A percentile compares a stretch with the other conserved stretches of the same genome.
Evolutionary conservation across 495 filamentous ascomycete genomes (phyloP).

Genomic region (Hypoxylon crocopeplum): DNA sequence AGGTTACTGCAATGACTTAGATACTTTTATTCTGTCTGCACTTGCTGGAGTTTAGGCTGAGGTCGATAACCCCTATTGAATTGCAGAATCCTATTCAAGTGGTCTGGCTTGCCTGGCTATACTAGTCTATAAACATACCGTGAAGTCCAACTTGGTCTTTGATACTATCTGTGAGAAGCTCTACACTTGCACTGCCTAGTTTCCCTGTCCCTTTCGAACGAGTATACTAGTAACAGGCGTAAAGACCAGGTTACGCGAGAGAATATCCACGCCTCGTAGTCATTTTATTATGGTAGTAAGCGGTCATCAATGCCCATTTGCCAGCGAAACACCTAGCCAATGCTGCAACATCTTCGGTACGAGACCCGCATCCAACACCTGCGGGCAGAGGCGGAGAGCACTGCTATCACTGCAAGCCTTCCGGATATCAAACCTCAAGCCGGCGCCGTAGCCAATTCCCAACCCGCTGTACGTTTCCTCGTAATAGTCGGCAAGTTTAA

Average conservation of each 20-base stretch:
- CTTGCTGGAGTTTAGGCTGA: slow-evolving; percentile 25
- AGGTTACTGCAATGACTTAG: slow-evolving; percentile 27
- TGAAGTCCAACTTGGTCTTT: too few species aligned
- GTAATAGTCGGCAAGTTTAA: slow-evolving; percentile 59
- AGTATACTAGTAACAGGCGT: too few species aligned
- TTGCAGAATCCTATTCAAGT: too few species aligned
- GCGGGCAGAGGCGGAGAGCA: slow-evolving; percentile 32
- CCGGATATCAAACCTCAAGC: slow-evolving; percentile 28
- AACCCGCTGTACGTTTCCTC: slow-evolving; percentile 43
- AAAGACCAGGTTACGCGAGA: too few species aligned
- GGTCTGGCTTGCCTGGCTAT: too few species aligned
- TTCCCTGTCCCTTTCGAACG: too few species aligned
- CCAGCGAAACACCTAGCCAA: slow-evolving; percentile 17
- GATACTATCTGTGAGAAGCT: too few species aligned
- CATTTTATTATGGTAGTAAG: too few species aligned
- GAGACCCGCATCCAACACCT: slow-evolving; percentile 23
- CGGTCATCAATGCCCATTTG: too few species aligned
- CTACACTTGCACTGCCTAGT: too few species aligned
- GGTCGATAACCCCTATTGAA: slow-evolving; percentile 13
- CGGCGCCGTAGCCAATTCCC: slow-evolving; percentile 5
- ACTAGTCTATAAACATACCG: too few species aligned
- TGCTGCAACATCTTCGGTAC: slow-evolving; percentile 35
- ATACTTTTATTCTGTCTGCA: slow-evolving; percentile 13
- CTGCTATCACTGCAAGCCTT: slow-evolving; percentile 31
- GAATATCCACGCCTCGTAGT: too few species aligned